Conservation (phyloP, 2,329 filamentous ascomycete species). For the Ophiostoma novo-ulmi region DNA sequence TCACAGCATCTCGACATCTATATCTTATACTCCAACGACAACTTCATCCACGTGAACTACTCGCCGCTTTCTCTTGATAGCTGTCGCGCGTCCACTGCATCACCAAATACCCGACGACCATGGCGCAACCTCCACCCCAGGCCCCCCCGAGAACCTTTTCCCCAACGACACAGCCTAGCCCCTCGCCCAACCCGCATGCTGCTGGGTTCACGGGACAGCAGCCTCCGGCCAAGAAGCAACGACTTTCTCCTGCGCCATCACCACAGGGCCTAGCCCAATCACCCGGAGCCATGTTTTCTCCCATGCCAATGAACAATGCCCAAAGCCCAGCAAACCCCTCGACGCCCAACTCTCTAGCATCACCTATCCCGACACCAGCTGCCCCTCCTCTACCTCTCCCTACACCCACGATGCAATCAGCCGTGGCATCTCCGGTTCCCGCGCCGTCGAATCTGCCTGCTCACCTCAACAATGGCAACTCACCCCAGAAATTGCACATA, state of each 20-base stretch:
- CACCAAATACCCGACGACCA: constrained; percentile 30
- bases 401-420: constrained; percentile 46
- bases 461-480: constrained; percentile 15
- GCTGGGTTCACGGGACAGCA: constrained; percentile 30
- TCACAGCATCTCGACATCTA: background rate
- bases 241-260: constrained; percentile 25
- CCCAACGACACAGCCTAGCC: constrained; percentile 29
- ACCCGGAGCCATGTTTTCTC: constrained; percentile 19
- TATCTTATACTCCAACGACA: background rate
- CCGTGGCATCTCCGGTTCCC: constrained; percentile 18
- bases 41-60: background rate
- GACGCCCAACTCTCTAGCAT: constrained; percentile 27
- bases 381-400: constrained; percentile 47
- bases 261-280: constrained; percentile 23
- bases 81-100: background rate
- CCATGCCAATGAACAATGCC: constrained; percentile 11
- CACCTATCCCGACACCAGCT: constrained; percentile 23
- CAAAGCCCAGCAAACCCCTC: constrained; percentile 26
- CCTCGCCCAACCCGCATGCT: constrained; percentile 25
- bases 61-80: background rate
- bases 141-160: constrained; percentile 31
- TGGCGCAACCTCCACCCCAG: constrained; percentile 59
- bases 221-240: constrained; percentile 29
- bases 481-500: constrained; percentile 20
- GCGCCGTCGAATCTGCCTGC: constrained; percentile 11